Base-by-base conservation (phyloP, 2,329 filamentous ascomycete species). In the Curvularia spicifera region DNA sequence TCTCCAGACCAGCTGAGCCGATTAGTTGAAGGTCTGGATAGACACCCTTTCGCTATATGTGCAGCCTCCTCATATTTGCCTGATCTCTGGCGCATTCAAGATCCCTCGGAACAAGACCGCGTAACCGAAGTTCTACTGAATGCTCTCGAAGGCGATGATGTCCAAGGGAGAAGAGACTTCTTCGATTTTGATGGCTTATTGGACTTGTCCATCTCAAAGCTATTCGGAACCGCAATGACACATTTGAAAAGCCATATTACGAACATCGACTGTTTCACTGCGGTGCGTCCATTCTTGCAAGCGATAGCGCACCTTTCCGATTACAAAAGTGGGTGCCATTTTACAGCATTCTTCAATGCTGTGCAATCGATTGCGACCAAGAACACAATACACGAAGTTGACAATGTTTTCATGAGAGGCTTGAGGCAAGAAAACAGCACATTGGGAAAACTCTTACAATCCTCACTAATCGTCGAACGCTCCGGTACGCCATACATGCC, bases 1-100 rank as follows among this genome's bases (percentile, higher is more conserved):
- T 29, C 42, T 28, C 15, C 22, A 15, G 22, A 28, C 2, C 42
- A 45, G 24, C 42, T 28, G 24, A 28, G 8, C 22, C 42, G 24
- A 12, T n/a, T 45, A 9, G 13, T 45, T 4, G 42, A 45, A 29
- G 42, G 13, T 8, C 24, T 45, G 24, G 42, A 28, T 29, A 45
- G 42, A 18, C 42, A 45, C 13, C 42, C 42, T 29, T 45, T 45
- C 26, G 42, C 42, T 12, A 45, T 45, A 28, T 45, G 42, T 28
- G 42, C 42, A 7, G 42, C 42, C 26, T 29, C 42, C 13, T 45
- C 42, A 2, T 45, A 45, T 24, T 2, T 45, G 9, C 24, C 22
- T n/a, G 10, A 8, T 7, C 24, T 45, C 12, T 24, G 28, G n/a
- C 22, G 42, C 15, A 28, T 28, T 15, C 42, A 45, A 13, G 42